Evolutionary conservation across 2,329 filamentous ascomycete species (phyloP), one percentile per base, ranked within the genome.

Genomic region (Aureobasidium namibiae): DNA sequence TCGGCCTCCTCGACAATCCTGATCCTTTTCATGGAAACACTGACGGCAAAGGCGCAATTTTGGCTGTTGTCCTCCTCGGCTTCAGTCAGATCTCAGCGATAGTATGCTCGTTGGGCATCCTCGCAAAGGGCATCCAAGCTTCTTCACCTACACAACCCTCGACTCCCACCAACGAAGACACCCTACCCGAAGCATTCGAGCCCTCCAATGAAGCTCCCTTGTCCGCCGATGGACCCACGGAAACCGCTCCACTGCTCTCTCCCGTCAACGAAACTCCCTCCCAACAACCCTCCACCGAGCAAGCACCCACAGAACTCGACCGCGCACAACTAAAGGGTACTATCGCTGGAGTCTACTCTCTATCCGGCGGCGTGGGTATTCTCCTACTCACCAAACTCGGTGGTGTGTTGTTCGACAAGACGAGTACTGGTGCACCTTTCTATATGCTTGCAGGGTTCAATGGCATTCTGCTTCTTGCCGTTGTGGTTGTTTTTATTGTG

Each of bases 41-140:
- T 34, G 80, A 83, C 0, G 77, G 75, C 11, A 42, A 56, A n/a
- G 68, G 67, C 4, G 70, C 69, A 8, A 84, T 96, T 16, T 64
- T 92, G 13, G 82, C 92, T 16, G 90, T 91, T 42, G 83, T 87
- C 0, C 75, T 96, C 18, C 84, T 97, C 39, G 94, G 94, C 14
- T 83, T 96, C 68, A 95, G 90, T 67, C 94, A 99, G 73, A 97
- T 99, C 62, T 94, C 92, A 2, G 88, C 91, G 11, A 97, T 99
- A 61, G 94, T 99, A 0, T 96, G 92, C 75, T 95, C 90, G 64
- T 81, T 99, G n/a, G 91, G 89, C 0, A 84, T 94, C 0, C 80
- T 99, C 2, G 90, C 90, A 38, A 84, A 85, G 16, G 92, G 91
- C 4, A 87, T 97, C 23, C 62, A 63, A 38, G 54, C 42, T 13